These are phyloP conservation scores for Amphichorda felina DNA, from an alignment of 2,329 filamentous ascomycete species.

Conservation along the genomic window DNA sequence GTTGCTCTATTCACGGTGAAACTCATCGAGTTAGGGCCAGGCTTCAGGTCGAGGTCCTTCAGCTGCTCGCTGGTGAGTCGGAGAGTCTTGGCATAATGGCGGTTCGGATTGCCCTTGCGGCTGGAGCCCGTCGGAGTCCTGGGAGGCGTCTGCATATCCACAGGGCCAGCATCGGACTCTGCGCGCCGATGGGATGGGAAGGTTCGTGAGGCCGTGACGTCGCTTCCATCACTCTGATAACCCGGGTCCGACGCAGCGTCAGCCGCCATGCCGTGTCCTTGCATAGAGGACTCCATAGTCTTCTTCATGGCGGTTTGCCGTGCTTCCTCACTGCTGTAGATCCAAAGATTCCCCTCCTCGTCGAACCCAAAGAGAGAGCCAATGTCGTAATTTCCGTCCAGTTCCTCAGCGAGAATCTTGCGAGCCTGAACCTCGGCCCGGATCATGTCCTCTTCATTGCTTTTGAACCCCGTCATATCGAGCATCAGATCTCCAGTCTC, in stretches of 20 bases:
- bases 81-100: conserved; percentile 93
- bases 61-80: conserved; percentile 91
- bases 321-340: conserved; percentile 94
- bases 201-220: conserved; percentile 36
- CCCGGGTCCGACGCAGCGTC: conserved; percentile 88
- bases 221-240: conserved; percentile 83
- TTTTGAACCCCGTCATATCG: conserved; percentile 96
- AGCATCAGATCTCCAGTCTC: conserved; percentile 92
- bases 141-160: conserved; percentile 50
- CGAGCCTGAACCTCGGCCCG: conserved; percentile 87
- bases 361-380: conserved; percentile 91
- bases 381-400: conserved; percentile 93
- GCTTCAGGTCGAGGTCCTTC: conserved; percentile 69
- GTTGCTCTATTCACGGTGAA: conserved; percentile 95
- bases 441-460: conserved; percentile 82
- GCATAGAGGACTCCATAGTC: conserved; percentile 38
- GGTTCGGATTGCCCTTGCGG: conserved; percentile 55
- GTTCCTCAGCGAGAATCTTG: conserved; percentile 82
- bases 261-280: conserved; percentile 42
- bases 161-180: conserved; percentile 52
- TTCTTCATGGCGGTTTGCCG: conserved; percentile 75
- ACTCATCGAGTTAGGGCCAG: conserved; percentile 85
- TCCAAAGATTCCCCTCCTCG: conserved; percentile 96
- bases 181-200: conserved; percentile 44
- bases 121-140: conserved; percentile 57